These are phyloP conservation scores for Yamadazyma scolyti DNA, from an alignment of 805 yeast species.

Conservation along the genomic window DNA sequence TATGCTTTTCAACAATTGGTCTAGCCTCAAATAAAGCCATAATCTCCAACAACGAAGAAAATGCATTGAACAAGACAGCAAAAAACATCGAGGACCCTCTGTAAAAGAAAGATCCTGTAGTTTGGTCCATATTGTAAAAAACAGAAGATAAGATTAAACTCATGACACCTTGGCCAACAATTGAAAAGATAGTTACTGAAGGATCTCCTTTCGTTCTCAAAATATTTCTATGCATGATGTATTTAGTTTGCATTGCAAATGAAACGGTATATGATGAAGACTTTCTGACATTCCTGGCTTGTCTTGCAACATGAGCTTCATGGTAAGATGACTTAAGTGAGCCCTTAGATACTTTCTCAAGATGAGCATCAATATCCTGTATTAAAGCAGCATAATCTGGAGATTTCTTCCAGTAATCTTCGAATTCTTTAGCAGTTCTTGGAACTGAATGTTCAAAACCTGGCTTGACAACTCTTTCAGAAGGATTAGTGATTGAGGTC, in stretches of 20 bases:
- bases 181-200: constrained; percentile 3
- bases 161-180: constrained; percentile 8
- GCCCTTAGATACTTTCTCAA: constrained; percentile 17
- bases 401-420: constrained; percentile 53
- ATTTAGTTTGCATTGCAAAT: constrained; percentile 6
- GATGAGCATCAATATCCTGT: constrained; percentile 39
- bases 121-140: constrained; percentile 47
- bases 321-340: constrained; percentile 2
- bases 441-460: constrained; percentile 55
- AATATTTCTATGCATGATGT: constrained; percentile 6
- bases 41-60: constrained; percentile 57
- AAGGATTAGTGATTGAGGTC: constrained; percentile 64
- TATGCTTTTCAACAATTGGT: constrained; percentile 67
- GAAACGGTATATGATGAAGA: constrained; percentile 5
- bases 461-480: constrained; percentile 47
- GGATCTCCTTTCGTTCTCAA: constrained; percentile 6
- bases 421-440: constrained; percentile 52
- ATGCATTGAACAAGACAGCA: constrained; percentile 56
- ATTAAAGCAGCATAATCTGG: constrained; percentile 43
- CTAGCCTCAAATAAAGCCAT: constrained; percentile 55
- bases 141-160: constrained; percentile 59
- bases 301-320: constrained; percentile 6
- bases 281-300: constrained; percentile 3
- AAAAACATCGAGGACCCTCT: constrained; percentile 63
- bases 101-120: constrained; percentile 54